Evolutionary conservation across 257 asterid genomes (phyloP), one percentile per base, ranked within the genome.

Genomic region (Jacaranda copaia): DNA sequence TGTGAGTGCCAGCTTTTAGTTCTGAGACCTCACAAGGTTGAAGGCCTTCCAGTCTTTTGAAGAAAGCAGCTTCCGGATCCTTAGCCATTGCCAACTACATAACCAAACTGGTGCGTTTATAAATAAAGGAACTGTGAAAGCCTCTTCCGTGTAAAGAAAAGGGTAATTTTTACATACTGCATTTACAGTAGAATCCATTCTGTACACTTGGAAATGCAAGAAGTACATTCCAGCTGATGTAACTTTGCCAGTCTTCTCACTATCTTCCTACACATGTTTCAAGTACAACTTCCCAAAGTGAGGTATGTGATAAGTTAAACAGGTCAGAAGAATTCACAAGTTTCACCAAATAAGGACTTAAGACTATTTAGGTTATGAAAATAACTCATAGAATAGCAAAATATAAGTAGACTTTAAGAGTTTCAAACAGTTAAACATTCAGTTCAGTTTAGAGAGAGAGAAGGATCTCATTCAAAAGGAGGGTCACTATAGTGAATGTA

Each of bases 211-310:
- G 80, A 89, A 91, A 82, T 89, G 97, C 85, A 91, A 85, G 85
- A 91, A 91, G 81, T 89, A 91, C 97, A 91, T 91, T 72, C 97
- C 96, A 3, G 90, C 97, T 1, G 97, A 86, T 20, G 97, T 91
- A 71, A 71, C 89, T 88, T 91, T 91, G 75, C 92, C 91, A 0
- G 93, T 76, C 82, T 88, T 91, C 83, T 91, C 97, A 84, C 96
- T 88, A 70, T 91, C 97, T 81, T 91, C 97, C 97, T 91, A 87
- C 60, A 60, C 46, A 62, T 58, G 42, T 36, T 75, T 48, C 65
- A 68, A 43, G 11, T 42, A 58, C 78, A 66, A 73, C 75, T 77
- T 61, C 45, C 43, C 55, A 16, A 75, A 59, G 39, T 59, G 36
- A 73, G 68, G 19, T 49, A 35, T 14, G 38, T 19, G 60, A 56